Evolutionary conservation across 352 stramenopile genomes (phyloP), one percentile per base, ranked within the genome.

Genomic region (Salisapilia sapeloensis): DNA sequence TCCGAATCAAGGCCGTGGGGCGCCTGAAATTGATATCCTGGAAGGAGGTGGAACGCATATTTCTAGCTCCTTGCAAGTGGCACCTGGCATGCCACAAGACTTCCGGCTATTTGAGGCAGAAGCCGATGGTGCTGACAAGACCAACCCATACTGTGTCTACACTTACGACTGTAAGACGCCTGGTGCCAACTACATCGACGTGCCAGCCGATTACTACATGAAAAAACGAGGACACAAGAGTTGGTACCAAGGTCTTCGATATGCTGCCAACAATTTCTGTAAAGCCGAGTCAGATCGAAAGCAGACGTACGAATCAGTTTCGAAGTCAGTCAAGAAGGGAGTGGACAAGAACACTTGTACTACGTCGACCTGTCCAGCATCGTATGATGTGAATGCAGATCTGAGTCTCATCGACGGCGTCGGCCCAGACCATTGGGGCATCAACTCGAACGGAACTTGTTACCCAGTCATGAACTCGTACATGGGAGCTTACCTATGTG

Each of bases 21-120:
- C 76, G 26, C 80, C 79, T 3, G 82, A 94, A 48, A 93, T 94
- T 50, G 80, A 94, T 44, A 60, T 94, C 21, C 49, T 94, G 16
- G 80, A 50, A 92, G 56, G 65, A 61, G 42, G 36, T 25, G 42
- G 42, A 10, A 17, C 17, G 60, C 22, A 44, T 31, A 34, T 82
- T 43, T 86, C 66, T 10, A 63, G 62, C 24, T 84, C 72, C 21
- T 55, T 84, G 6, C 79, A 93, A 42, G 44, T 86, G 13, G 38
- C 49, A 1, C 53, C 55, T 0, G 61, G 53, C 20, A 48, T 48
- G 29, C 50, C 50, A 12, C 29, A 47, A 16, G 20, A 54, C 25
- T 54, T 34, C 30, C 33, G 44, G 2, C 23, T 57, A 0, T 70
- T 72, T 60, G 19, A 25, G 21, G 31, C 46, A 79, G 30, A 66